These are phyloP conservation scores for Pleurotus citrinopileatus DNA, from an alignment of 768 basidiomycete species.

Conservation along the genomic window DNA sequence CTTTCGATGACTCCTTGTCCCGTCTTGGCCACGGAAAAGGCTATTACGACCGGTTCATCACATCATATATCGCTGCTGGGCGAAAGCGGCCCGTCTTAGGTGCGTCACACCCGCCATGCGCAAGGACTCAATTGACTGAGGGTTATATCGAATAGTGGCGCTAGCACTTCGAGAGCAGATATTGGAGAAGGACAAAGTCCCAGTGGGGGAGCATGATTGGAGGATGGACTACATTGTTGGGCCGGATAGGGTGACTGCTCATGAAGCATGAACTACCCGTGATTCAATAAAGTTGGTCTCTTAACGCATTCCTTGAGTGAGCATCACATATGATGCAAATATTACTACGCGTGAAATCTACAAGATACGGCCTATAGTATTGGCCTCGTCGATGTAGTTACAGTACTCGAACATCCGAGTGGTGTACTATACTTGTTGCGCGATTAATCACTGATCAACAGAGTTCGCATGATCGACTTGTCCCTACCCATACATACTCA, in stretches of 20 bases:
- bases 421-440: no score
- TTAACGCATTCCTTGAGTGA: no score
- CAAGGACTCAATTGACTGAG: background rate
- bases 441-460: no score
- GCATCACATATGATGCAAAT: no score
- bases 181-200: constrained; percentile 47
- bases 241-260: background rate
- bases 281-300: background rate
- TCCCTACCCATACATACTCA: no score
- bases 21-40: constrained; percentile 84
- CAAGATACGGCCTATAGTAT: no score
- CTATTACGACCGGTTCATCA: constrained; percentile 76
- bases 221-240: constrained; percentile 56
- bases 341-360: no score
- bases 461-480: no score
- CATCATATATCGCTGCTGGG: constrained; percentile 44
- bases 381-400: no score
- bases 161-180: constrained; percentile 64
- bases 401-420: no score
- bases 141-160: constrained; percentile 45
- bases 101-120: constrained; percentile 24
- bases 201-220: constrained; percentile 58
- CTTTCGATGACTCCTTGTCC: constrained; percentile 65
- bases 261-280: background rate
- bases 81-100: constrained; percentile 56